Evolutionary conservation across 441 rosid species (phyloP).

Genomic region (Mallotus japonicus): DNA sequence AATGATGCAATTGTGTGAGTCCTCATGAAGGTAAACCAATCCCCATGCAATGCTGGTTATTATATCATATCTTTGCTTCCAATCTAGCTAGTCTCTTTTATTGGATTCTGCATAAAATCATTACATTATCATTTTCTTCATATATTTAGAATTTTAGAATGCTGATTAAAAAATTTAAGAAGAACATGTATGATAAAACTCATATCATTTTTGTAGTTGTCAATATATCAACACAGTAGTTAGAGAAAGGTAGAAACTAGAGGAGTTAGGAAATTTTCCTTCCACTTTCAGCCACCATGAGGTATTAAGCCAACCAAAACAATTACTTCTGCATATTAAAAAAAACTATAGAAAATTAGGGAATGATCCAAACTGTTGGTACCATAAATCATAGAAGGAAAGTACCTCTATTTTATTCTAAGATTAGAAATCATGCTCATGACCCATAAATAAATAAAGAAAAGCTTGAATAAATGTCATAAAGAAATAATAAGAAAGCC

Average conservation of each 20-base stretch:
- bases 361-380: background rate
- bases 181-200: background rate
- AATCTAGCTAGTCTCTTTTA: conserved; percentile 52
- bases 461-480: background rate
- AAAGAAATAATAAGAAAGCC: background rate
- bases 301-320: background rate
- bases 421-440: background rate
- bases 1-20: conserved; percentile 71
- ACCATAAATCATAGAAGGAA: background rate
- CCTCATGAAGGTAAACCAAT: conserved; percentile 87
- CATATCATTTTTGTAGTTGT: background rate
- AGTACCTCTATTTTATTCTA: background rate
- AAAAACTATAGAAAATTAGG: background rate
- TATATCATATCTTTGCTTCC: conserved; percentile 73
- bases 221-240: conserved; percentile 13
- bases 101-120: conserved; percentile 46
- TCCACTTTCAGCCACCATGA: conserved; percentile 5
- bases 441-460: background rate
- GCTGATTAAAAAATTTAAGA: background rate
- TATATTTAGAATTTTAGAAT: background rate
- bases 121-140: conserved; percentile 7
- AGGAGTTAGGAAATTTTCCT: background rate
- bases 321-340: background rate
- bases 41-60: conserved; percentile 80
- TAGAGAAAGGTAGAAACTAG: conserved; percentile 17